phyloP scores from a whole-genome alignment of 768 basidiomycete genomes.

The Lactarius akahatsu region DNA sequence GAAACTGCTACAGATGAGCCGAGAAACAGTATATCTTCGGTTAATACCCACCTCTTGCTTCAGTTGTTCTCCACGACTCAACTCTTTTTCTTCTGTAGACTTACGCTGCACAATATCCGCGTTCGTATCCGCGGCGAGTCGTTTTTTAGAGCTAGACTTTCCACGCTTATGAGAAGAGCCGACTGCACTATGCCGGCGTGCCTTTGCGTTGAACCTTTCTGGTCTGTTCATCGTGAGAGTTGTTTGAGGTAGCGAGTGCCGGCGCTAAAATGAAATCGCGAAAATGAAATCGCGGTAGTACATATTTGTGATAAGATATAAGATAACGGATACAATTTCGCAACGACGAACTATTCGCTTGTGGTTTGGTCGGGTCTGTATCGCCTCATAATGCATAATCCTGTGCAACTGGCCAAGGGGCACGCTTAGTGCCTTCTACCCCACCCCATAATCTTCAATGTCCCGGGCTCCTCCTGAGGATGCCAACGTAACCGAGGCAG shows the following conservation, averaged over 20 bases:
- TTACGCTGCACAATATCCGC: constrained; percentile 34
- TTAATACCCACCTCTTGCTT: constrained; percentile 33
- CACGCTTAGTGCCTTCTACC: too few relatives aligned
- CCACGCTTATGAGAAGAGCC: constrained; percentile 65
- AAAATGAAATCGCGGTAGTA: background rate
- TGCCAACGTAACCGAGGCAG: too few relatives aligned
- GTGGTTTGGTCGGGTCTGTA: too few relatives aligned
- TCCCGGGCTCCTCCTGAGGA: too few relatives aligned
- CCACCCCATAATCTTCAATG: too few relatives aligned
- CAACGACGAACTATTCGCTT: too few relatives aligned
- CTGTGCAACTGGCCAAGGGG: too few relatives aligned
- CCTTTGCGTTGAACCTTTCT: constrained; percentile 60
- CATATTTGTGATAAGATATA: constrained; percentile 9
- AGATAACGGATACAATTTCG: background rate
- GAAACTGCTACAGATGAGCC: constrained; percentile 13
- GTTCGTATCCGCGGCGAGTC: constrained; percentile 24
- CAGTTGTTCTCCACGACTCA: constrained; percentile 32
- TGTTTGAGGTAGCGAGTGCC: background rate
- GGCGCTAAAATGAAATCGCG: too few relatives aligned
- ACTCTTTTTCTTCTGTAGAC: constrained; percentile 34
- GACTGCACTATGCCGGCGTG: constrained; percentile 54
- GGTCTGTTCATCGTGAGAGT: constrained; percentile 18
- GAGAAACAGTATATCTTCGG: background rate
- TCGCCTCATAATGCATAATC: too few relatives aligned
- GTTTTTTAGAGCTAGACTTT: constrained; percentile 30